Evolutionary conservation across 1,284 basidiomycete genomes (phyloP).

Genomic region (Exobasidium rhododendri): DNA sequence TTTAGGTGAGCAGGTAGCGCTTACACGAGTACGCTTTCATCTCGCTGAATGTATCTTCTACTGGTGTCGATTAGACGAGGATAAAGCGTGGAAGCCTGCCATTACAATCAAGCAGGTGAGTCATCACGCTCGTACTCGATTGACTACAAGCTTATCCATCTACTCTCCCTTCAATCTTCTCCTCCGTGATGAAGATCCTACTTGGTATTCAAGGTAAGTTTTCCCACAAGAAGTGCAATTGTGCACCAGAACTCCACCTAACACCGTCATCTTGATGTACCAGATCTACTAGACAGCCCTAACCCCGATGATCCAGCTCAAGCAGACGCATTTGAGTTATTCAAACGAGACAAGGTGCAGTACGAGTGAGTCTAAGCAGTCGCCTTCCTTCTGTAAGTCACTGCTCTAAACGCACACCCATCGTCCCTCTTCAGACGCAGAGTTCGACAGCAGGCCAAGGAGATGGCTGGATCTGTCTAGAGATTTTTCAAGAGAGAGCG

Average conservation of each 20-base stretch:
- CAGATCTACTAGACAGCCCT: slow-evolving; percentile 85
- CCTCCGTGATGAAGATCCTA: slow-evolving; percentile 66
- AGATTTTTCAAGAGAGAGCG: neutral
- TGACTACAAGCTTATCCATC: neutral
- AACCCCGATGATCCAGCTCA: slow-evolving; percentile 94
- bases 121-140: no score
- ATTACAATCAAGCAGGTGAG: slow-evolving; percentile 96
- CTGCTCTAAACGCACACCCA: neutral
- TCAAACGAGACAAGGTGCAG: slow-evolving; percentile 64
- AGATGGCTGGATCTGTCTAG: slow-evolving; percentile 25
- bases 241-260: neutral
- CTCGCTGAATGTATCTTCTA: neutral
- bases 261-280: neutral
- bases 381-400: no score
- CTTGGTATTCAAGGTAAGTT: slow-evolving; percentile 72
- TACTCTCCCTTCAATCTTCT: no score
- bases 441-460: slow-evolving; percentile 33
- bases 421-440: slow-evolving; percentile 14
- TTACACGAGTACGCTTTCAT: neutral
- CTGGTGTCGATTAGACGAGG: slow-evolving; percentile 66
- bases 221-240: neutral
- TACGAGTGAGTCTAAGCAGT: slow-evolving; percentile 39
- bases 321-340: slow-evolving; percentile 94
- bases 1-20: slow-evolving; percentile 56
- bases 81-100: slow-evolving; percentile 97